These are phyloP conservation scores for Purshia tridentata DNA, from an alignment of 306 rosid species.

Conservation along the genomic window DNA sequence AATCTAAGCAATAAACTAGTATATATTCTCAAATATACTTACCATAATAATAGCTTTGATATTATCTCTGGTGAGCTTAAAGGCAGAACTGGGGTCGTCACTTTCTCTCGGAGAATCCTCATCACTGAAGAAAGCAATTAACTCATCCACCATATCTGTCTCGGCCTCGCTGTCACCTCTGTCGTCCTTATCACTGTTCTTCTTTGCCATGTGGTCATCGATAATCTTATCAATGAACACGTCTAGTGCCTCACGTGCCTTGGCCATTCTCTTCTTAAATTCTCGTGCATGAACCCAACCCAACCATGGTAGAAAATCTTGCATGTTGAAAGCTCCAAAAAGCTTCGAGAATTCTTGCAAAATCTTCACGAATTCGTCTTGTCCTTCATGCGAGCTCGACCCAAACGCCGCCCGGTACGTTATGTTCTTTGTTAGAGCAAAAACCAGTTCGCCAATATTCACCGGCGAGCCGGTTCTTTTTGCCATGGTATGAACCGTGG, in stretches of 20 bases:
- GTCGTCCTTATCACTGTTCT: background rate
- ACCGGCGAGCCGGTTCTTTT: background rate
- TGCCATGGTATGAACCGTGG: background rate
- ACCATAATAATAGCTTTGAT: constrained; percentile 40
- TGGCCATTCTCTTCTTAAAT: constrained; percentile 27
- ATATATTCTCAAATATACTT: background rate
- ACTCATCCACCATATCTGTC: constrained; percentile 35
- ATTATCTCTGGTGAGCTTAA: constrained; percentile 29
- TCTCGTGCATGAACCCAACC: constrained; percentile 32
- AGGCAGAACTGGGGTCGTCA: constrained; percentile 18
- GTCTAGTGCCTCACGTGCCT: constrained; percentile 23
- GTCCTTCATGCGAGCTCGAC: constrained; percentile 31
- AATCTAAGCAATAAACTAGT: too few species aligned
- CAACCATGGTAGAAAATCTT: constrained; percentile 36
- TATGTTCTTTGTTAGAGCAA: constrained; percentile 26
- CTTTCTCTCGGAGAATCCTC: background rate
- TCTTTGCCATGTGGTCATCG: constrained; percentile 29
- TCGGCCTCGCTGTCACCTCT: constrained; percentile 8
- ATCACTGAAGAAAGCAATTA: constrained; percentile 23
- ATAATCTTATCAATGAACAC: constrained; percentile 32
- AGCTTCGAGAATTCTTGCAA: constrained; percentile 36
- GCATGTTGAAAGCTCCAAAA: constrained; percentile 35
- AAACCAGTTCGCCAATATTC: constrained; percentile 28
- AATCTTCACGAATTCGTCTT: constrained; percentile 28
- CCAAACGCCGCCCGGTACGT: constrained; percentile 35